Evolutionary conservation across 768 basidiomycete species (phyloP), one percentile per base, ranked within the genome.

Genomic region (Russula sp.): DNA sequence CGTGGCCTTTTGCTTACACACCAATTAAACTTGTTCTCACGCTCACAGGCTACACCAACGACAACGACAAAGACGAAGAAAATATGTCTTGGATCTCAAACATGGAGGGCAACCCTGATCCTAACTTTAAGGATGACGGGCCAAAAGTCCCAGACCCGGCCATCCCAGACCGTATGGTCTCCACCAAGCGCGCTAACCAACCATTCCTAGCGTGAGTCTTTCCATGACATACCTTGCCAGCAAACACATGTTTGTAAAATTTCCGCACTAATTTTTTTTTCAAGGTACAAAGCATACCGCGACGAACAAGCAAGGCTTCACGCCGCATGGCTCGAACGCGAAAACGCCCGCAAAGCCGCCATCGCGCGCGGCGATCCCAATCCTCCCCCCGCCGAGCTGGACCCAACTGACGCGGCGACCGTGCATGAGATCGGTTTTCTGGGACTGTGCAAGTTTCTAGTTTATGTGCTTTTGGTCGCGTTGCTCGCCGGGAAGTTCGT

Each of bases 171-270:
- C 82, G 89, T 69, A 82, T 83, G 79, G 90, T 95, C 44, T 83
- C 88, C 30, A 84, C 83, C 67, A 96, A 95, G 78, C 76, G 84
- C 49, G 91, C 93, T 34, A 97, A 96, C 76, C 79, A 81, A 64
- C 91, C 94, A 10, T 94, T 92, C 76, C 82, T 95, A 32, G 84
- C 84, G 85, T 93, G 78, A 67, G 86, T 81, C 32, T 34, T 32
- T 40, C 6, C n/a, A 2, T 18, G 14, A 26, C 24, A 26, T 16
- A 50, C 18, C 49, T 18, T 16, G 16, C 6, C 49, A 24, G 9
- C 14, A 50, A 13, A 28, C 46, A 48, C 46, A 48, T 44, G 44
- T 44, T 44, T n/a, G 20, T 44, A 22, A 49, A 49, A 14, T 46
- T 40, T 40, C 38, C 46, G 11, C 20, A 32, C 30, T 53, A 26